phyloP scores from a whole-genome alignment of 345 rosid species.

The Atalantia buxifolia region DNA sequence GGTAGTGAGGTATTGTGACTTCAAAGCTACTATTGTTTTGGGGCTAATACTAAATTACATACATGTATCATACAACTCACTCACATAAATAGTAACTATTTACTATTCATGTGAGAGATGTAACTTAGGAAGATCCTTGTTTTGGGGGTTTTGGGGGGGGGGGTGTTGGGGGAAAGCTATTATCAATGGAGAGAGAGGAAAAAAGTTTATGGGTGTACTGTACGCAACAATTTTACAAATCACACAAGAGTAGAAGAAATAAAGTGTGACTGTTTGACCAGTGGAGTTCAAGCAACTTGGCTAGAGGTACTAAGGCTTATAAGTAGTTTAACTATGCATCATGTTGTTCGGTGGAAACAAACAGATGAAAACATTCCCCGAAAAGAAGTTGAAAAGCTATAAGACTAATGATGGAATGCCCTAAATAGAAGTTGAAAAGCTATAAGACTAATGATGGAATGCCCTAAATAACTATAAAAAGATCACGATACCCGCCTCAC shows the following conservation, averaged over 20 bases:
- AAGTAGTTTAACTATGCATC: background rate
- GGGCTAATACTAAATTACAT: too few relatives aligned
- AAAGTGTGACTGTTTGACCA: background rate
- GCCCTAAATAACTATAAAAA: background rate
- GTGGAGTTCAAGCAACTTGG: constrained; percentile 1
- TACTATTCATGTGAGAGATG: too few relatives aligned
- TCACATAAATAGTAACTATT: too few relatives aligned
- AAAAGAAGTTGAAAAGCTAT: background rate
- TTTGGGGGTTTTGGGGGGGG: too few relatives aligned
- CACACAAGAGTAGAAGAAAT: background rate
- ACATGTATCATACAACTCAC: too few relatives aligned
- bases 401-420: background rate
- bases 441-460: background rate
- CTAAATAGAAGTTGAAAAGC: background rate
- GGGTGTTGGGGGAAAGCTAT: too few relatives aligned
- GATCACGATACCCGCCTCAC: background rate
- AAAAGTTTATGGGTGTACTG: too few relatives aligned
- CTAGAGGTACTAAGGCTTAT: background rate
- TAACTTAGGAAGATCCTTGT: too few relatives aligned
- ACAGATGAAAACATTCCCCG: background rate
- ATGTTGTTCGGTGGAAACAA: background rate
- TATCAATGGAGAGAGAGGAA: too few relatives aligned
- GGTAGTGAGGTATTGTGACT: too few relatives aligned
- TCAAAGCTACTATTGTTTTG: too few relatives aligned
- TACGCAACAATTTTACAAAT: background rate